phyloP scores from a whole-genome alignment of 1,139 yeast species.

The Blastobotrys buckinghamii region DNA sequence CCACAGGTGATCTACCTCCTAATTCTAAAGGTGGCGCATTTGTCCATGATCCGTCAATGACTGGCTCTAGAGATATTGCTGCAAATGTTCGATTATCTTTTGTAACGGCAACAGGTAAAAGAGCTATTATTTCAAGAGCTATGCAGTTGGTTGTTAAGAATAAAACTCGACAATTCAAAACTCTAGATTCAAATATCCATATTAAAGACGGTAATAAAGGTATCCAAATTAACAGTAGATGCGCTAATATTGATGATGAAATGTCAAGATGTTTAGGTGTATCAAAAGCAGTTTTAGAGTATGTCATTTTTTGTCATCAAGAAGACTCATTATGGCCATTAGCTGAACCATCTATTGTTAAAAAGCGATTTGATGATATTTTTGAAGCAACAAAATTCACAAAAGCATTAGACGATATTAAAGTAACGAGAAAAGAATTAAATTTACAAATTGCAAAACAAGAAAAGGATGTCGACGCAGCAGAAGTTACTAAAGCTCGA shows the following conservation, averaged over 20 bases:
- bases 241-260: slow-evolving; percentile 77
- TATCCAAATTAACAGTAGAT: slow-evolving; percentile 71
- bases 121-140: slow-evolving; percentile 82
- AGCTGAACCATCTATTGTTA: slow-evolving; percentile 74
- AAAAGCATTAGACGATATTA: slow-evolving; percentile 78
- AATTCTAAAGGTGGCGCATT: slow-evolving; percentile 96
- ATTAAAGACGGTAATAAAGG: slow-evolving; percentile 32
- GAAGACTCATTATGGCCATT: slow-evolving; percentile 97
- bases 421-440: slow-evolving; percentile 71
- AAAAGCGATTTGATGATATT: slow-evolving; percentile 91
- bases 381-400: slow-evolving; percentile 94
- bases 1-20: slow-evolving; percentile 96
- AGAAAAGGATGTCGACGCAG: slow-evolving; percentile 71
- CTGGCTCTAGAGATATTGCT: slow-evolving; percentile 65
- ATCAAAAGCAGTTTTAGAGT: slow-evolving; percentile 78
- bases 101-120: slow-evolving; percentile 62
- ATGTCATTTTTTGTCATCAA: slow-evolving; percentile 95
- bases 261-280: slow-evolving; percentile 85
- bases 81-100: slow-evolving; percentile 93
- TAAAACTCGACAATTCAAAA: slow-evolving; percentile 69
- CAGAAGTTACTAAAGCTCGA: slow-evolving; percentile 65
- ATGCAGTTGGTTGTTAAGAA: slow-evolving; percentile 66
- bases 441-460: slow-evolving; percentile 65
- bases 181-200: slow-evolving; percentile 79
- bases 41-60: slow-evolving; percentile 79